These are phyloP conservation scores for Anisodus tanguticus DNA, from an alignment of 257 asterid species.

Conservation along the genomic window DNA sequence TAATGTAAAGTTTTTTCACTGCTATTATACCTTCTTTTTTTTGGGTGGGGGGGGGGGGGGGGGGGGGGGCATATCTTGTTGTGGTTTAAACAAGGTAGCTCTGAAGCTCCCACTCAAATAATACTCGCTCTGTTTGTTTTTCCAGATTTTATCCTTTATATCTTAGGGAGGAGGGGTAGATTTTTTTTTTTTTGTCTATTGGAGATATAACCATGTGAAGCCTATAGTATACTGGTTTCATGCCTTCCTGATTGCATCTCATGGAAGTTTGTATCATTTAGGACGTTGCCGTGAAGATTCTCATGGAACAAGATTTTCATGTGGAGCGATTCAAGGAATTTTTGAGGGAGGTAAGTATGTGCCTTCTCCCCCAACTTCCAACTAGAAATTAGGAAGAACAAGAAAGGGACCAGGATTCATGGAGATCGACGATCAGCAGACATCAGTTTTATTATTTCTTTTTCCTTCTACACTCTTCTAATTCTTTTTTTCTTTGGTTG, in stretches of 20 bases:
- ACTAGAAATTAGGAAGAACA: neutral
- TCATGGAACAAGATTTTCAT: conserved; percentile 92
- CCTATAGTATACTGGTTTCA: neutral
- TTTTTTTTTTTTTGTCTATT: conserved; percentile 1
- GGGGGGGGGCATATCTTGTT: neutral
- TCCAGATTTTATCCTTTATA: neutral
- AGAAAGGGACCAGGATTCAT: neutral
- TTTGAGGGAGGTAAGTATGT: conserved; percentile 71
- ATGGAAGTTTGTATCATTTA: conserved; percentile 44
- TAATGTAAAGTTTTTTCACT: neutral
- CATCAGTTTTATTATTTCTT: conserved; percentile 4
- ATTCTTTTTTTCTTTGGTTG: conserved; percentile 41
- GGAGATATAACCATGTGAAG: conserved; percentile 20
- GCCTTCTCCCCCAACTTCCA: conserved; percentile 25
- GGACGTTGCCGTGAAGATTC: conserved; percentile 99
- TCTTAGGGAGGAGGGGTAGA: conserved; percentile 13
- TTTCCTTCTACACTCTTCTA: conserved; percentile 21
- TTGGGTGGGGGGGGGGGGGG: neutral
- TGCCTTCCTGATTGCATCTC: conserved; percentile 25
- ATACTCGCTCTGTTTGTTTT: neutral
- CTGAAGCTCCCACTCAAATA: conserved; percentile 13
- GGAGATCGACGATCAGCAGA: conserved; percentile 2
- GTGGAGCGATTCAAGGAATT: conserved; percentile 76
- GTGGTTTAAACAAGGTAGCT: neutral
- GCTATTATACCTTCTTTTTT: neutral